Conservation (phyloP, 345 rosid genomes). For the Citrus medica region DNA sequence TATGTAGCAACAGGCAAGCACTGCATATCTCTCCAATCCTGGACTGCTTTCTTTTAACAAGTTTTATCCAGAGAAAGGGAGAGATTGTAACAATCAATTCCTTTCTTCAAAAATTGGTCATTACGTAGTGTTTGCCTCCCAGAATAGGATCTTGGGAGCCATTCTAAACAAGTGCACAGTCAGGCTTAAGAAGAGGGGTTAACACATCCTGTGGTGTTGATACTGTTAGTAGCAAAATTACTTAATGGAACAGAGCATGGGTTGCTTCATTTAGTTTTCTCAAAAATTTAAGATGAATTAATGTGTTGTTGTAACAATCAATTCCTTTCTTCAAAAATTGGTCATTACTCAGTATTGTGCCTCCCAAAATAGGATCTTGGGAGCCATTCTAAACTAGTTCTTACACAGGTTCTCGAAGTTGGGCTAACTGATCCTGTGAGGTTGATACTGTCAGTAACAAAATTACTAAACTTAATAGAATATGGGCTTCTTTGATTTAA, state of each 20-base stretch:
- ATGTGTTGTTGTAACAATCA: neutral
- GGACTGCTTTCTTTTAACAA: neutral
- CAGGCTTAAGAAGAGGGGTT: neutral
- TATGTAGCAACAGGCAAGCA: slow-evolving; percentile 76
- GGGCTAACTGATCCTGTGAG: neutral
- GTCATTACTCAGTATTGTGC: neutral
- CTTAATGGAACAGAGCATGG: neutral
- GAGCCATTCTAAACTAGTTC: neutral
- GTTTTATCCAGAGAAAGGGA: neutral
- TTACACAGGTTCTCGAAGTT: neutral
- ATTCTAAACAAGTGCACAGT: neutral
- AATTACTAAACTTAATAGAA: neutral
- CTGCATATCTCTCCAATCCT: neutral
- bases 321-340: neutral
- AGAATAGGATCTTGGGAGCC: neutral
- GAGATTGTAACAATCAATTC: neutral
- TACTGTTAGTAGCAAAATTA: neutral
- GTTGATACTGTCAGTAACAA: neutral
- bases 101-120: neutral
- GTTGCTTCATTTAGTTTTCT: neutral
- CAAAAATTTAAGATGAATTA: neutral
- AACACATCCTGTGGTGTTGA: neutral
- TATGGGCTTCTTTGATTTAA: neutral
- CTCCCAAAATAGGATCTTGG: neutral
- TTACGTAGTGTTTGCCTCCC: neutral